phyloP scores from a whole-genome alignment of 768 basidiomycete genomes.

The Ramaria sp. region DNA sequence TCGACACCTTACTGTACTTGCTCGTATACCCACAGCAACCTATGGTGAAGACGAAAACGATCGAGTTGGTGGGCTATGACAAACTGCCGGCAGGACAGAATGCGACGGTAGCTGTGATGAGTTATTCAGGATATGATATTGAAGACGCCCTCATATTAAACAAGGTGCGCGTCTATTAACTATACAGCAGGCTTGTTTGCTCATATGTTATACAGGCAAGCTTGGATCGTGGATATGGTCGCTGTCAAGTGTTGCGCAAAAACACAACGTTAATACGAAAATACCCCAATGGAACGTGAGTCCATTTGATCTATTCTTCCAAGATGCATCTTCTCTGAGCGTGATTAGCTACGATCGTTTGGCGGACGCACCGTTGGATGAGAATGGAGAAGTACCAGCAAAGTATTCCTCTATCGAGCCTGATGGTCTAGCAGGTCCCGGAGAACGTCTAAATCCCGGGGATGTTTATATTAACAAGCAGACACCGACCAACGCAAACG shows the following conservation, averaged over 20 bases:
- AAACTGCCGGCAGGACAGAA: slow-evolving; percentile 96
- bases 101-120: slow-evolving; percentile 98
- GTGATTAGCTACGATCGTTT: slow-evolving; percentile 73
- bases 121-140: slow-evolving; percentile 98
- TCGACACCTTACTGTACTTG: slow-evolving; percentile 96
- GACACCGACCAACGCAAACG: slow-evolving; percentile 86
- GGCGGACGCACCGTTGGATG: slow-evolving; percentile 83
- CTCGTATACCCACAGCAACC: slow-evolving; percentile 98
- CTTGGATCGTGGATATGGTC: slow-evolving; percentile 92
- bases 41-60: slow-evolving; percentile 99
- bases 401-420: slow-evolving; percentile 85
- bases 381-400: slow-evolving; percentile 67
- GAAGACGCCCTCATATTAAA: slow-evolving; percentile 98
- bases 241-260: slow-evolving; percentile 96
- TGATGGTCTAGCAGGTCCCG: slow-evolving; percentile 92
- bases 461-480: slow-evolving; percentile 98
- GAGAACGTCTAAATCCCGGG: slow-evolving; percentile 85
- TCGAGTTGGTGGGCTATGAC: slow-evolving; percentile 94
- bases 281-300: slow-evolving; percentile 95
- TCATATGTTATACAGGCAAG: slow-evolving; percentile 49
- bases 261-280: slow-evolving; percentile 89
- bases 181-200: neutral
- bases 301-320: slow-evolving; percentile 16
- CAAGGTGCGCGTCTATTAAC: slow-evolving; percentile 37
- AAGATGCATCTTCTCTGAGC: neutral